phyloP scores from a whole-genome alignment of 306 rosid genomes.

The Quercus variabilis region DNA sequence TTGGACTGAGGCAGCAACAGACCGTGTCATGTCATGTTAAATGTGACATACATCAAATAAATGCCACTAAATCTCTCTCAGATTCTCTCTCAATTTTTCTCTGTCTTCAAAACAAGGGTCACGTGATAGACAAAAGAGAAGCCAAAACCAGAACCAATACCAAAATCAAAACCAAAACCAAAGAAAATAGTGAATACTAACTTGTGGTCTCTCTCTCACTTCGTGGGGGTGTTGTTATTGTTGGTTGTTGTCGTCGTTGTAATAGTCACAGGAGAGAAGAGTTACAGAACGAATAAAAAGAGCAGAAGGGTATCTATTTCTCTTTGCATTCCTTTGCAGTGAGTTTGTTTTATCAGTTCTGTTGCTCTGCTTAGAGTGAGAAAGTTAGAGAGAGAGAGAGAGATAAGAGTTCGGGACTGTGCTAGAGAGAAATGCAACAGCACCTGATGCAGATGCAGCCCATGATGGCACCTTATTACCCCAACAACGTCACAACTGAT shows the following conservation, averaged over 20 bases:
- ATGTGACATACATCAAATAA: no score
- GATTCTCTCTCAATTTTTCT: neutral
- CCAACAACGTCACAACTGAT: conserved; percentile 98
- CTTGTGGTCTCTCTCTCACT: no score
- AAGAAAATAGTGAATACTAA: conserved; percentile 27
- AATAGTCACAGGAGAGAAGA: conserved; percentile 23
- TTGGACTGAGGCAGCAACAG: no score
- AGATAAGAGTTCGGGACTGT: conserved; percentile 13
- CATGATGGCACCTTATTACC: conserved; percentile 99
- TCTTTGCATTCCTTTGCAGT: conserved; percentile 27
- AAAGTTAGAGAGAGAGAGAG: conserved; percentile 14
- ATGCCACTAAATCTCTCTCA: neutral
- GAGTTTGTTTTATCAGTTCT: conserved; percentile 27
- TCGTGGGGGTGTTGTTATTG: no score
- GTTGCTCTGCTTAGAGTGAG: conserved; percentile 24
- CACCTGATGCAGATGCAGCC: conserved; percentile 99
- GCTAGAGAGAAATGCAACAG: conserved; percentile 72
- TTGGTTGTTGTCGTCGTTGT: neutral
- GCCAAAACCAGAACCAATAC: neutral
- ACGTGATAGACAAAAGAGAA: neutral
- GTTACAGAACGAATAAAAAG: neutral
- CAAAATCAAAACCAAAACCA: conserved; percentile 1
- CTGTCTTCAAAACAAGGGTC: neutral
- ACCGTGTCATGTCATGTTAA: no score
- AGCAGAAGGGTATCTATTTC: conserved; percentile 19